Conservation (phyloP, 1,284 basidiomycete genomes). For the Malassezia slooffiae region DNA sequence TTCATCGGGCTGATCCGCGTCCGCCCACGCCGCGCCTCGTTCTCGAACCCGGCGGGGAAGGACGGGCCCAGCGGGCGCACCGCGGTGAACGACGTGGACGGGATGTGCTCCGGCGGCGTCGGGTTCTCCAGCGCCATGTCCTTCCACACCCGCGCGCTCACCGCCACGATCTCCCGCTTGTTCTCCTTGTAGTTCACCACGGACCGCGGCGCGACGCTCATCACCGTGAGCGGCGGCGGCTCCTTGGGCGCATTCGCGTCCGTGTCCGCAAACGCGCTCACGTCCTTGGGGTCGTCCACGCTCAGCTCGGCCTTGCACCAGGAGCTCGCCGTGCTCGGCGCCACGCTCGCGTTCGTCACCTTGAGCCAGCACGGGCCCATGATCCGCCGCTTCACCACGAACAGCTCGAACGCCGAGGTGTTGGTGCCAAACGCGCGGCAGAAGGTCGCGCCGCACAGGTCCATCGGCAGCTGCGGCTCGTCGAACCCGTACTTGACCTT, state of each 20-base stretch:
- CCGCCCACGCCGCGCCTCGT: constrained; percentile 48
- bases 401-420: constrained; percentile 80
- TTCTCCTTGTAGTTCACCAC: constrained; percentile 90
- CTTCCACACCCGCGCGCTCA: constrained; percentile 74
- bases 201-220: constrained; percentile 78
- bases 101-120: constrained; percentile 53
- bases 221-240: constrained; percentile 75
- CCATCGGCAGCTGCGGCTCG: constrained; percentile 51
- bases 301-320: constrained; percentile 69
- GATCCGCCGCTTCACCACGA: constrained; percentile 91
- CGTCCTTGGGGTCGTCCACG: constrained; percentile 72
- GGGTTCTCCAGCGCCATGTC: constrained; percentile 47
- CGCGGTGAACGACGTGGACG: constrained; percentile 72
- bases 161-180: constrained; percentile 81
- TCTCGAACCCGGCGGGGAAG: constrained; percentile 76
- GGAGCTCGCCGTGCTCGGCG: constrained; percentile 24
- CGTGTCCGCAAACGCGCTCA: constrained; percentile 68
- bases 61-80: constrained; percentile 76
- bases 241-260: constrained; percentile 66
- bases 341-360: constrained; percentile 63
- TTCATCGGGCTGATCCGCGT: constrained; percentile 63
- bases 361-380: constrained; percentile 98
- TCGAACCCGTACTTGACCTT: constrained; percentile 53
- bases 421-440: constrained; percentile 81
- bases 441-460: constrained; percentile 70